Percentiles rank a stretch among this genome's conserved stretches.
Evolutionary conservation across 192 early-diverging fungal species (phyloP).

Genomic region (Hyaloraphidium curvatum): DNA sequence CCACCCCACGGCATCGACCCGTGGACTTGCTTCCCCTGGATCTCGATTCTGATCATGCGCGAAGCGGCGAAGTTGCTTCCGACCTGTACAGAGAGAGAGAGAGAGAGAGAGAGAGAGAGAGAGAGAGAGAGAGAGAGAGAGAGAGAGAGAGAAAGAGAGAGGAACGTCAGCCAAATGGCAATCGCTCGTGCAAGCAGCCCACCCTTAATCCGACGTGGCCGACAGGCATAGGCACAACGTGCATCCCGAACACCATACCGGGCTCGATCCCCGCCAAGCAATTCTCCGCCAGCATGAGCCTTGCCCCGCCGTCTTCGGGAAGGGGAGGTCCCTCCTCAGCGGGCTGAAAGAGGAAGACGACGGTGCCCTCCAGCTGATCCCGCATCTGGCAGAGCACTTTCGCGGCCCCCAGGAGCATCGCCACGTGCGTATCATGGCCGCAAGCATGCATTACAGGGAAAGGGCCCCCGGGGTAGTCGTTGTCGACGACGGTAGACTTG

Average conservation of each 20-base stretch:
- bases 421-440: conserved; percentile 1
- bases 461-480: not conserved
- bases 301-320: not conserved
- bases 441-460: conserved; percentile 3
- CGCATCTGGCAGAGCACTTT: not conserved
- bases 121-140: too few relatives aligned
- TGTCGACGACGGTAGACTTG: not conserved
- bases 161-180: too few relatives aligned
- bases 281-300: not conserved
- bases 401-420: not conserved
- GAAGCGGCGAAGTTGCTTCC: not conserved
- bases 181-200: not conserved
- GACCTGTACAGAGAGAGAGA: too few relatives aligned
- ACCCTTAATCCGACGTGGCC: not conserved
- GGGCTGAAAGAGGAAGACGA: conserved; percentile 2
- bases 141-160: too few relatives aligned
- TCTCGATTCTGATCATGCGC: not conserved
- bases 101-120: too few relatives aligned
- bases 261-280: not conserved
- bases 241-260: conserved; percentile 1
- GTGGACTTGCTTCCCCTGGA: conserved; percentile 1
- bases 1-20: not conserved
- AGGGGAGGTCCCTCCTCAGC: not conserved
- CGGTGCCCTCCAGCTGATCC: not conserved
- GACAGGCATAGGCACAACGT: not conserved